Evolutionary conservation across 192 early-diverging fungal genomes (phyloP).

Genomic region (Chytriomyces hyalinus): DNA sequence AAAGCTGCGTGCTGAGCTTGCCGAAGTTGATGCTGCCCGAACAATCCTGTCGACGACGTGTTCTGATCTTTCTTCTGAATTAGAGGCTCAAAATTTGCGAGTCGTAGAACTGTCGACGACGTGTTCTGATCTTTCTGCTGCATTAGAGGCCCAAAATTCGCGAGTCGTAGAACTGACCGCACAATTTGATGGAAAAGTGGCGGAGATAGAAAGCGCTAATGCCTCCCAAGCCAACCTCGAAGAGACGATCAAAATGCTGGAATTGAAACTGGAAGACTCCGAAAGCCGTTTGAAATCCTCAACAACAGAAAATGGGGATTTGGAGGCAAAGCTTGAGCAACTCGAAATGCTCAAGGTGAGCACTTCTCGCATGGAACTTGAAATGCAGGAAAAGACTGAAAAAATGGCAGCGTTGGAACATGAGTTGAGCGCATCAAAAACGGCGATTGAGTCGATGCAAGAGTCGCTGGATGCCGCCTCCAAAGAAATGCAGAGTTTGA

Average conservation of each 20-base stretch:
- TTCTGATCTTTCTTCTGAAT: too few relatives aligned
- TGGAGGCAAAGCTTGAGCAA: neutral
- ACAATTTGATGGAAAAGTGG: too few relatives aligned
- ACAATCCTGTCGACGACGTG: too few relatives aligned
- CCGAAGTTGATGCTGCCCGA: too few relatives aligned
- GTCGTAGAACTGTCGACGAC: too few relatives aligned
- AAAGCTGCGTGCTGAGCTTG: neutral
- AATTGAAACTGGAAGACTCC: neutral
- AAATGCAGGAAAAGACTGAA: neutral
- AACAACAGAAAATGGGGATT: neutral
- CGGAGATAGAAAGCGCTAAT: too few relatives aligned
- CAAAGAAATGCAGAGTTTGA: neutral
- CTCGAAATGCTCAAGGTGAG: neutral
- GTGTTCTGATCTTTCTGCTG: too few relatives aligned
- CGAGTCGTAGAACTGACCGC: too few relatives aligned
- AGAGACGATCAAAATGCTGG: neutral
- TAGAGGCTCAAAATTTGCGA: too few relatives aligned
- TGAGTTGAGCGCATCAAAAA: neutral
- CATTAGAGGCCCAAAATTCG: too few relatives aligned
- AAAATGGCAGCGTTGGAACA: neutral
- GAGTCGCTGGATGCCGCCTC: neutral
- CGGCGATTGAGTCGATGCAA: neutral
- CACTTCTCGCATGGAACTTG: neutral
- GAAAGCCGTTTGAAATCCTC: neutral
- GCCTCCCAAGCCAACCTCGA: neutral